Conservation (phyloP, 2,329 filamentous ascomycete genomes). For the Colletotrichum sp. region DNA sequence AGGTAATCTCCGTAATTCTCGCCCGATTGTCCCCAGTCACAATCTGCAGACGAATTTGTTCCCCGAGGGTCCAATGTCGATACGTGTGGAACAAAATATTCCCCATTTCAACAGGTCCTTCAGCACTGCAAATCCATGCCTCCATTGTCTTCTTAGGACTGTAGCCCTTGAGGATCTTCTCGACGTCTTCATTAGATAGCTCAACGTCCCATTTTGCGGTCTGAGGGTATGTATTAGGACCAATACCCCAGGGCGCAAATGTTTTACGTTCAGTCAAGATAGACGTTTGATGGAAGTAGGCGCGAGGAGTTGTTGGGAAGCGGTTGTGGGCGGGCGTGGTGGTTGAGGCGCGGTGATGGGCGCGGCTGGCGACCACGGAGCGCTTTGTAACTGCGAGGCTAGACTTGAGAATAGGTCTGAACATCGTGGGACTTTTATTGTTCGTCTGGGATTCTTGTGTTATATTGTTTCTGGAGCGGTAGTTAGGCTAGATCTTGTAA, state of each 20-base stretch:
- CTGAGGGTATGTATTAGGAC: not conserved
- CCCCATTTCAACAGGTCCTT: not conserved
- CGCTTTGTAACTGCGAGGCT: not conserved
- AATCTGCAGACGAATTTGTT: not conserved
- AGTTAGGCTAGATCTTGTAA: fast-evolving
- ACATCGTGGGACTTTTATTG: fast-evolving
- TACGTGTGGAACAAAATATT: not conserved
- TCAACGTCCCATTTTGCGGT: not conserved
- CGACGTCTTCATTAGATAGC: not conserved
- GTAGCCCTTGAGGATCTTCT: not conserved
- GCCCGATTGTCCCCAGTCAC: not conserved
- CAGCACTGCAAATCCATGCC: not conserved
- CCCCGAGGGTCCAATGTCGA: not conserved
- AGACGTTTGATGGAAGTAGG: not conserved
- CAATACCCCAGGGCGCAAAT: not conserved
- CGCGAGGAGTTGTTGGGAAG: not conserved
- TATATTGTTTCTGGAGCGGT: fast-evolving
- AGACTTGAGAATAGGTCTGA: not conserved
- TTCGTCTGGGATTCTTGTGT: not conserved
- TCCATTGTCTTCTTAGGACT: not conserved
- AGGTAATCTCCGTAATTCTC: not conserved
- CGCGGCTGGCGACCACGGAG: not conserved
- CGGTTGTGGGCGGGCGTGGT: fast-evolving
- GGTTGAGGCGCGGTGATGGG: not conserved
- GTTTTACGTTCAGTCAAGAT: no score